A percentile compares a stretch with the other conserved stretches of the same genome.
Conservation (phyloP, 228 moss, liverwort and hornwort species). For the Sphagnum magellanicum region DNA sequence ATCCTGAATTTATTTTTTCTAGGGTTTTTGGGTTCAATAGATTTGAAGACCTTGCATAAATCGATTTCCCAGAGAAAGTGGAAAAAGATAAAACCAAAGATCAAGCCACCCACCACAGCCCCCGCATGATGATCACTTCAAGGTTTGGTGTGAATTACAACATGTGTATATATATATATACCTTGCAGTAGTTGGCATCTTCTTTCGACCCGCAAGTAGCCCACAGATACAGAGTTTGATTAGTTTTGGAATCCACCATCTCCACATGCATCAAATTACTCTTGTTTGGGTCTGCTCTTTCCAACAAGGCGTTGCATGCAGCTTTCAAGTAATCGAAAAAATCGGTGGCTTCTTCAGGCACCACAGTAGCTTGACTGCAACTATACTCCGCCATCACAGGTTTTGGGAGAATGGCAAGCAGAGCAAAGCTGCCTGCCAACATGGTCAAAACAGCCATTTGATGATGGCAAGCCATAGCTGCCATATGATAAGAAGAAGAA, state of each 20-base stretch:
- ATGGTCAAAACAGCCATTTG: background rate
- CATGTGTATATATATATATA: background rate
- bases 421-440: constrained; percentile 7
- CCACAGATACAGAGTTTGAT: constrained; percentile 15
- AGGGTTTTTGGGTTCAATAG: no score
- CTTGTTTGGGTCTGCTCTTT: constrained; percentile 1
- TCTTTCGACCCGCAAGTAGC: constrained; percentile 13
- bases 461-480: no score
- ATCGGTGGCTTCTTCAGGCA: constrained; percentile 4
- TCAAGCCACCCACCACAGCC: no score
- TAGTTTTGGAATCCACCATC: constrained; percentile 3
- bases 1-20: no score
- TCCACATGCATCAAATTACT: constrained; percentile 15
- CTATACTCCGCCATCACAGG: constrained; percentile 14
- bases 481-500: no score
- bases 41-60: no score
- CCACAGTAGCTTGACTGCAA: constrained; percentile 16
- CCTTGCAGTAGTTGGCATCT: constrained; percentile 7
- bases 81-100: no score
- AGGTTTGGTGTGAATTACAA: no score
- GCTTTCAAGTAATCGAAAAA: constrained; percentile 15
- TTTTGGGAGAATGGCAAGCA: background rate
- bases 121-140: no score
- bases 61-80: no score
- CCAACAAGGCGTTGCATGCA: constrained; percentile 1